Base-by-base conservation (phyloP, 768 basidiomycete species). In the Agaricus bisporus region DNA sequence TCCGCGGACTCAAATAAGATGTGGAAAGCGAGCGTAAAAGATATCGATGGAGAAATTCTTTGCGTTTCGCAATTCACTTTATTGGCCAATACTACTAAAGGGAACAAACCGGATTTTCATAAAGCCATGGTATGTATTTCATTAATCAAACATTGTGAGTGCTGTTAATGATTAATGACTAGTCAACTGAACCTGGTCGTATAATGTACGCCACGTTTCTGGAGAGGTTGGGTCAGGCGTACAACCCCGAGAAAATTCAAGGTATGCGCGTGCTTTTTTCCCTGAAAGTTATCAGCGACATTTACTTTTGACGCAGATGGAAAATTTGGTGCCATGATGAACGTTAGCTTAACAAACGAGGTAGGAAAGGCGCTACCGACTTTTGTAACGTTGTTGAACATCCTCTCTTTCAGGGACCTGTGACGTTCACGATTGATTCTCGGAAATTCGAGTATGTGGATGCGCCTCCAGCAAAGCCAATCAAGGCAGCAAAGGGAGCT, bases 281-380 rank as follows among this genome's bases (percentile, higher is more conserved):
- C 49, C 35, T 5, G 38, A 38, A 38, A 18, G 46, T 3, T 42
- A 25, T 42, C 15, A 14, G 14, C 11, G 14, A 11, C 55, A 39
- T 47, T 55, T 37, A 59, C 50, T 48, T 43, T 48, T 47, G 37
- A 35, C 32, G 20, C 54, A 95, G 94, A 98, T 66, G 94, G 94
- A n/a, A 77, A 74, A 59, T 97, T 98, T 64, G 93, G 93, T 29
- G 94, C 93, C 4, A 95, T 95, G 94, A 98, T 98, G 94, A 80
- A 84, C 54, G 91, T 98, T 49, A 81, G 74, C 57, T 68, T 95
- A 52, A 86, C 79, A 18, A 98, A 98, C 65, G 94, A 98, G 73
- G 92, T 90, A 66, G 38, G 74, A 61, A 45, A 32, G 7, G 50
- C 32, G 35, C 50, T 25, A 42, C 47, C 28, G 38, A 18, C 36